Evolutionary conservation across 768 basidiomycete species (phyloP), one percentile per base, ranked within the genome.

Genomic region (Trametes cubensis): DNA sequence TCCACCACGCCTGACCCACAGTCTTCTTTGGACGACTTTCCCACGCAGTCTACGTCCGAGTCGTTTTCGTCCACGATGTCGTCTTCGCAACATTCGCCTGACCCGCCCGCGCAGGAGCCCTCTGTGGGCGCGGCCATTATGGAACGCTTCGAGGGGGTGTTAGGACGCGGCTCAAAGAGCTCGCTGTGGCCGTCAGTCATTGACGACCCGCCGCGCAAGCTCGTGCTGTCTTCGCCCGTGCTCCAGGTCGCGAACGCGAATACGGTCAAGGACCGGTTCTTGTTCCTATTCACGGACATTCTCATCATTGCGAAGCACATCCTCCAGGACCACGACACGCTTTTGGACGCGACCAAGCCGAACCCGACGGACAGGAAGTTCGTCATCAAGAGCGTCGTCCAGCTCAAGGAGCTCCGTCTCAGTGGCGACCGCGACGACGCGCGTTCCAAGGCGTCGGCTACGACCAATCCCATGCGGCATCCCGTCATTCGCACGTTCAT

Each of bases 261-360:
- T 74, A 95, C 92, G 0, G 90, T 95, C 73, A 98, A 98, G 74
- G 95, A 98, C 70, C 88, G 97, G 13, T 93, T 94, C 77, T 83
- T 98, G 11, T 95, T 98, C 79, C 83, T 98, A n/a, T 99, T 99
- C 83, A 94, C 80, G 73, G 97, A 99, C 73, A 84, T 98, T 55
- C 84, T 98, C 57, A 83, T 98, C 73, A 85, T 98, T 66, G 89
- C 95, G 42, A 98, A 98, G 74, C 95, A 95, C 14, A 80, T 95
- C 61, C 78, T 86, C 56, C 83, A 85, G 40, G 87, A 90, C 46
- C 81, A 84, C 52, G 89, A 91, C 64, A 77, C 78, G 39, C 78
- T 86, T 38, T 74, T 85, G 49, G 88, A 89, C 68, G 72, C 77
- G 17, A 75, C 81, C 59, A 84, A 85, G 58, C 84, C 85, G 23